These are phyloP conservation scores for Juglanconis oblonga DNA, from an alignment of 2,329 filamentous ascomycete genomes.

Conservation along the genomic window DNA sequence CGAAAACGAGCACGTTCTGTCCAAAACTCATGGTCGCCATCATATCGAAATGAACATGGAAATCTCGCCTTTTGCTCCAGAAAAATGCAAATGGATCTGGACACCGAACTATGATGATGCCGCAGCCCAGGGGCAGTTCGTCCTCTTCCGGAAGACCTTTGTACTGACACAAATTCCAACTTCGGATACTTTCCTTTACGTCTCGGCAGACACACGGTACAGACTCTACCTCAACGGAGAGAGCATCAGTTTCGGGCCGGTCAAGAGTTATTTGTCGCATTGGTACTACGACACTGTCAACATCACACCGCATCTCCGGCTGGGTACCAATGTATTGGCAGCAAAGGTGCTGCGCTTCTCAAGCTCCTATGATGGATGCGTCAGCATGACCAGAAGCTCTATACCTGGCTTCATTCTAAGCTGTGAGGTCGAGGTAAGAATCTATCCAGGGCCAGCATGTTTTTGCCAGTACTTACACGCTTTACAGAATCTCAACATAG, in stretches of 20 bases:
- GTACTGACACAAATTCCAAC: neutral
- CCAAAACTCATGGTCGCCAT: too few relatives aligned
- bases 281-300: constrained; percentile 32
- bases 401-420: constrained; percentile 28
- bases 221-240: constrained; percentile 21
- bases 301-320: constrained; percentile 23
- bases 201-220: constrained; percentile 24
- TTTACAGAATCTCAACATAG: neutral
- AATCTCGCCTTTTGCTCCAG: neutral
- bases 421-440: constrained; percentile 21
- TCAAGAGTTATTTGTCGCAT: constrained; percentile 20
- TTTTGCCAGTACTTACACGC: neutral
- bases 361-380: constrained; percentile 24
- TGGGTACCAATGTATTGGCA: constrained; percentile 25
- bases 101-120: constrained; percentile 1
- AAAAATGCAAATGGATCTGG: constrained; percentile 7
- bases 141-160: constrained; percentile 7
- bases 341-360: constrained; percentile 23
- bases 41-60: neutral
- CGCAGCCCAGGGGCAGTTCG: constrained; percentile 7
- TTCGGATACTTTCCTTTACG: constrained; percentile 9
- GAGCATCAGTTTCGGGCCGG: constrained; percentile 22
- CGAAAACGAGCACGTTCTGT: too few relatives aligned
- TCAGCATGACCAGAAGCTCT: constrained; percentile 28
- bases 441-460: neutral